Evolutionary conservation across 768 basidiomycete species (phyloP), one percentile per base, ranked within the genome.

Genomic region (Austroboletus festivus): DNA sequence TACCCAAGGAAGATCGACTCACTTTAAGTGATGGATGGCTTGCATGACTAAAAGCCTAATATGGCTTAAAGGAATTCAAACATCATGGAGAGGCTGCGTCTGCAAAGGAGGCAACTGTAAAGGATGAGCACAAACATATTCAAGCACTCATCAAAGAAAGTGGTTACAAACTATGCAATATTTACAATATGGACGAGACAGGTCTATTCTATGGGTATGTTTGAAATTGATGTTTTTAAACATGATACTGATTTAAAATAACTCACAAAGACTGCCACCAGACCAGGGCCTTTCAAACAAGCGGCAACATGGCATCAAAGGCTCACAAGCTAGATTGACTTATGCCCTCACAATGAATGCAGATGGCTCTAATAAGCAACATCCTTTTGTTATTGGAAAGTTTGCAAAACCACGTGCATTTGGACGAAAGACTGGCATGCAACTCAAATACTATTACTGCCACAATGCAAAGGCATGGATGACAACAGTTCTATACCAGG

Each of bases 181-280:
- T 69, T n/a, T 74, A 65, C 31, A 74, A 73, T 49, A 58, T 63
- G 50, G 71, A 74, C 48, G 64, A 73, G 44, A 67, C 65, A 1
- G 58, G 65, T 0, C 51, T 71, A 2, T 72, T 71, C 48, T 71
- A 64, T 62, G 68, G 28, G 59, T 71, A 45, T 3, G 60, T 51
- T 43, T 21, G n/a, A n/a, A 42, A n/a, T 33, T 24, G 35, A n/a
- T n/a, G n/a, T n/a, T n/a, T n/a, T n/a, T n/a, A n/a, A n/a, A n/a
- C n/a, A n/a, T n/a, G n/a, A n/a, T n/a, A n/a, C n/a, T n/a, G n/a
- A n/a, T n/a, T n/a, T n/a, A 30, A 13, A 8, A 33, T 42, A 22
- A 30, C 11, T 19, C 21, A 16, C n/a, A 45, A 18, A 37, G 48
- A 0, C 19, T 47, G 26, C 46, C 49, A 2, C 26, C 42, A 1